A percentile compares a stretch with the other conserved stretches of the same genome.
These are phyloP conservation scores for Beauveria australis DNA, from an alignment of 2,329 filamentous ascomycete species.

Conservation along the genomic window DNA sequence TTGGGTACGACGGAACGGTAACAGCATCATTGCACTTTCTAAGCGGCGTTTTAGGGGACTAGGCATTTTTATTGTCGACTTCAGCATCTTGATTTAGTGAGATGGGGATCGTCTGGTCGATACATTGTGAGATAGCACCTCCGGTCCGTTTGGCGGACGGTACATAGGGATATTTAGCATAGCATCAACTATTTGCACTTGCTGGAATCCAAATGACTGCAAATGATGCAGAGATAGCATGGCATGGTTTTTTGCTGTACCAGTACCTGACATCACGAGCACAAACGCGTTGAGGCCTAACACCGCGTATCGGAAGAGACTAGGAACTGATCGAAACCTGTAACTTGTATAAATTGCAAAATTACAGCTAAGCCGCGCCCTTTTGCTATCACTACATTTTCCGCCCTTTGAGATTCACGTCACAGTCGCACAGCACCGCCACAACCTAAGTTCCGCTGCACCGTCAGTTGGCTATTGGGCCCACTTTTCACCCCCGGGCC, in stretches of 20 bases:
- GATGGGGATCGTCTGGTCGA: background rate
- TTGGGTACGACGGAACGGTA: constrained; percentile 7
- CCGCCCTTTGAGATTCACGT: background rate
- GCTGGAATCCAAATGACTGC: background rate
- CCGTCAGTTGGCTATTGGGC: background rate
- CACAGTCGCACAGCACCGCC: background rate
- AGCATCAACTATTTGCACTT: background rate
- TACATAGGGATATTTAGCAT: constrained; percentile 3
- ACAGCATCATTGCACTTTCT: constrained; percentile 3
- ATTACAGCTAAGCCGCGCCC: background rate
- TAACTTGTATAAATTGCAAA: background rate
- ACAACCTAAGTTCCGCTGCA: background rate
- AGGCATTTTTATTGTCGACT: background rate
- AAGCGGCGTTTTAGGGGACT: constrained; percentile 4
- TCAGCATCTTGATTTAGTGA: background rate
- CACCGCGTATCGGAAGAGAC: background rate
- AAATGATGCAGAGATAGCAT: background rate
- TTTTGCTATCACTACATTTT: background rate
- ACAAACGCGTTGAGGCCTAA: background rate
- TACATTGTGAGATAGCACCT: background rate
- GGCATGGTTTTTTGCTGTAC: too few relatives aligned
- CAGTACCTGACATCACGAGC: background rate
- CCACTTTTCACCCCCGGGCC: background rate
- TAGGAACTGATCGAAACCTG: background rate
- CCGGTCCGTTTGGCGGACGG: background rate